Conservation (phyloP, 2,329 filamentous ascomycete genomes). For the Neonectria neomacrospora region DNA sequence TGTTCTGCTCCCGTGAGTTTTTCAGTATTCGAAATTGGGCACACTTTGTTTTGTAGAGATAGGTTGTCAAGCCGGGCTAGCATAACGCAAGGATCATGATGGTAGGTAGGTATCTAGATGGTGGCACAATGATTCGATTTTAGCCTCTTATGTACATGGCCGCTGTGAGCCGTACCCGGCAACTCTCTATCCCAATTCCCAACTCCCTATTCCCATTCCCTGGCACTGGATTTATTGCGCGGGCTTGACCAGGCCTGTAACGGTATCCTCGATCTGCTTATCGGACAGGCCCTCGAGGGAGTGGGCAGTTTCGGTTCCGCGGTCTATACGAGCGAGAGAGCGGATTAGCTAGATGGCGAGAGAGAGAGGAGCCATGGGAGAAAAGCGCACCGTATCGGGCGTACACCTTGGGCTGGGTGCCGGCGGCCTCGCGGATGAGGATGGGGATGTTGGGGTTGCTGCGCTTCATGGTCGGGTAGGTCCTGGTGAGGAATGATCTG, state of each 20-base stretch:
- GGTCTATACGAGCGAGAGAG: constrained; percentile 51
- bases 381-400: constrained; percentile 83
- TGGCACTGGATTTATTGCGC: constrained; percentile 29
- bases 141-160: constrained; percentile 43
- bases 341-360: constrained; percentile 23
- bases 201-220: not conserved
- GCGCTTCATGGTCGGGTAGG: constrained; percentile 99
- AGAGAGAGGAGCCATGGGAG: not conserved
- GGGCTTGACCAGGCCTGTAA: constrained; percentile 64
- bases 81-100: not conserved
- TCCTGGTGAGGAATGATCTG: constrained; percentile 88
- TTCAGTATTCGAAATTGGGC: not conserved
- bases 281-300: constrained; percentile 69
- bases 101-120: constrained; percentile 20
- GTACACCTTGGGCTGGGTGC: constrained; percentile 86
- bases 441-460: constrained; percentile 96
- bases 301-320: constrained; percentile 67
- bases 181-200: constrained; percentile 15
- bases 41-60: not conserved
- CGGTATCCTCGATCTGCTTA: constrained; percentile 70
- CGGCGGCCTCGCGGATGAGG: constrained; percentile 90
- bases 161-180: constrained; percentile 23
- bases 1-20: no score
- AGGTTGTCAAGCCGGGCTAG: not conserved
- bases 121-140: constrained; percentile 42